phyloP scores from a whole-genome alignment of 2,329 filamentous ascomycete species.

The Colletotrichum sp. region DNA sequence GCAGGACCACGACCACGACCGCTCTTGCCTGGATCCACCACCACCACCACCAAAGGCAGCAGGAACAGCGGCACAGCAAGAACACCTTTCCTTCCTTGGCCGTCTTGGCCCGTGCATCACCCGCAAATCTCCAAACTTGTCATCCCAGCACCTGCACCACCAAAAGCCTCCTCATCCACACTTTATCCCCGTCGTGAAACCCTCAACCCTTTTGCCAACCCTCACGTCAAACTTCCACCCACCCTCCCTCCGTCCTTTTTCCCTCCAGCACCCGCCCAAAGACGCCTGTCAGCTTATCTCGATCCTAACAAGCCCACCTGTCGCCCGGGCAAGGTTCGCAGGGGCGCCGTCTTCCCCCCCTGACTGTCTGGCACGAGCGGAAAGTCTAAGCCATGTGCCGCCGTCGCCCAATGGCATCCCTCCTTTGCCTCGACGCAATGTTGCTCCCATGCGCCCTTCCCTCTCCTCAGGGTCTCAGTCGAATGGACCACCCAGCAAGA shows the following conservation, averaged over 20 bases:
- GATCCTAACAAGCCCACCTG: neutral
- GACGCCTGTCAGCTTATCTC: constrained; percentile 5
- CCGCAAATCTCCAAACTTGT: constrained; percentile 17
- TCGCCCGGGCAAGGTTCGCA: constrained; percentile 11
- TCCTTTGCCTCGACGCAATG: neutral
- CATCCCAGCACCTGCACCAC: neutral
- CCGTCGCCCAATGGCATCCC: neutral
- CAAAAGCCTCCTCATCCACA: neutral
- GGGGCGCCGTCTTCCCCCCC: neutral
- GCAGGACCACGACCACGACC: neutral
- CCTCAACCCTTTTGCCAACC: neutral
- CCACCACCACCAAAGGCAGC: neutral
- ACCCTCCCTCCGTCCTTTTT: neutral
- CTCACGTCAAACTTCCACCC: neutral
- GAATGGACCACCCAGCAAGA: constrained; percentile 14
- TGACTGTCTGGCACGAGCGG: neutral
- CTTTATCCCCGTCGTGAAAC: constrained; percentile 16
- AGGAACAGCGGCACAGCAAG: neutral
- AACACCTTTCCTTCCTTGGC: neutral
- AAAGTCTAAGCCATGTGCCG: neutral
- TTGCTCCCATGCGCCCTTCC: neutral
- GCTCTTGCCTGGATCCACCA: neutral
- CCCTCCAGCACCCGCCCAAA: neutral
- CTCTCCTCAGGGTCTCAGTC: constrained; percentile 7
- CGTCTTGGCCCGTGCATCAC: constrained; percentile 9